Base-by-base conservation (phyloP, 2,329 filamentous ascomycete genomes). In the Trichoderma brevicompactum region DNA sequence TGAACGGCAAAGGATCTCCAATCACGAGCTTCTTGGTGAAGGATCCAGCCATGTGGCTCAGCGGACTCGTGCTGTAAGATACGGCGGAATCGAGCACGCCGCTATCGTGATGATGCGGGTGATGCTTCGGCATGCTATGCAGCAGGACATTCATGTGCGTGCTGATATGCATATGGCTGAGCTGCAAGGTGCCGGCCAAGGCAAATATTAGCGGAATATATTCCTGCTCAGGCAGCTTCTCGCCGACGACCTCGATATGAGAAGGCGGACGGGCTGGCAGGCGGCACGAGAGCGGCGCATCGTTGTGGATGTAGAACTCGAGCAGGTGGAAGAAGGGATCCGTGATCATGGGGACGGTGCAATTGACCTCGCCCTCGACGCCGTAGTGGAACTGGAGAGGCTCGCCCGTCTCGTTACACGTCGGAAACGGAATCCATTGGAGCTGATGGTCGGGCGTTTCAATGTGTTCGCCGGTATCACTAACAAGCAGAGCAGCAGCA, bases 241-340 rank as follows among this genome's bases (percentile, higher is more conserved):
- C 83, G 75, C 83, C 85, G 7, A 87, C 76, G 40, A 83, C 78
- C 72, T 86, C 82, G 69, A 86, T 77, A 68, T 85, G 81, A 7
- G 80, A 78, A 12, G 83, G 75, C 0, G 94, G 94, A 7, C 90
- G 88, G 0, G 92, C 87, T 34, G 94, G 92, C 13, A 98, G 87
- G 60, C 95, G 94, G 79, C 95, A 99, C 63, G 92, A 89, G 56
- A 98, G 84, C 9, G 95, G 95, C 17, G 93, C 94, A 79, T 99
- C 95, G 81, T 91, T 93, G 83, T 98, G 95, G 77, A 98, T 89
- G 84, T 98, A 98, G 84, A 97, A 98, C 80, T 98, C 92, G 80
- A 94, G 89, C 59, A 94, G 85, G 79, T 95, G 92, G 83, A 92
- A 95, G 83, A 94, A 90, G 46, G 90, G 86, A 75, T 94, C 92